Evolutionary conservation across 805 yeast species (phyloP).

Genomic region (Pichia scutulata): DNA sequence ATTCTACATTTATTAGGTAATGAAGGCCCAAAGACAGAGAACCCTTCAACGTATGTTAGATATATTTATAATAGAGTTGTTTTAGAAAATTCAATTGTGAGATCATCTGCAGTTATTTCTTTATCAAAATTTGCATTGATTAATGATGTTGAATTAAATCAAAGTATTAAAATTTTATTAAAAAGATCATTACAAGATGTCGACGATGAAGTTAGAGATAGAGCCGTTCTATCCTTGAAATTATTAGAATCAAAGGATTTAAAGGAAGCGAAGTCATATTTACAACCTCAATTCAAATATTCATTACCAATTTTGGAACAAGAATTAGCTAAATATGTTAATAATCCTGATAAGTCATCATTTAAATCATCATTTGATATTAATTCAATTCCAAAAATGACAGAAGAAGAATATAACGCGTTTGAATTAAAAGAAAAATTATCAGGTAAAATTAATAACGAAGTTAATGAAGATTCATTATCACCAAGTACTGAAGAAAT

Average conservation of each 20-base stretch:
- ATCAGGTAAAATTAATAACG: constrained; percentile 17
- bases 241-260: constrained; percentile 41
- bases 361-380: constrained; percentile 63
- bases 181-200: constrained; percentile 78
- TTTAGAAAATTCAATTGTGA: constrained; percentile 86
- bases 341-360: constrained; percentile 36
- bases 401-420: constrained; percentile 64
- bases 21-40: constrained; percentile 83
- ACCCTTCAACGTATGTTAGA: constrained; percentile 87
- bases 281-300: constrained; percentile 61
- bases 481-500: constrained; percentile 16
- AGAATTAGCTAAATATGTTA: constrained; percentile 65
- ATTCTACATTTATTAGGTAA: constrained; percentile 86
- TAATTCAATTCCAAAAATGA: constrained; percentile 51
- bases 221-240: constrained; percentile 81
- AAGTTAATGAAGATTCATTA: constrained; percentile 12
- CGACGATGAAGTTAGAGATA: constrained; percentile 96
- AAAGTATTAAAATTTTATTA: constrained; percentile 67
- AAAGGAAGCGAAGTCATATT: constrained; percentile 39
- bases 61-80: constrained; percentile 96
- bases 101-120: constrained; percentile 93
- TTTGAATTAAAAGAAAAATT: constrained; percentile 51
- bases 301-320: constrained; percentile 74
- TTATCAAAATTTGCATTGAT: constrained; percentile 83
- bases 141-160: constrained; percentile 57